Base-by-base conservation (phyloP, 169 alveolate species). In the Amoebophrya sp. region DNA sequence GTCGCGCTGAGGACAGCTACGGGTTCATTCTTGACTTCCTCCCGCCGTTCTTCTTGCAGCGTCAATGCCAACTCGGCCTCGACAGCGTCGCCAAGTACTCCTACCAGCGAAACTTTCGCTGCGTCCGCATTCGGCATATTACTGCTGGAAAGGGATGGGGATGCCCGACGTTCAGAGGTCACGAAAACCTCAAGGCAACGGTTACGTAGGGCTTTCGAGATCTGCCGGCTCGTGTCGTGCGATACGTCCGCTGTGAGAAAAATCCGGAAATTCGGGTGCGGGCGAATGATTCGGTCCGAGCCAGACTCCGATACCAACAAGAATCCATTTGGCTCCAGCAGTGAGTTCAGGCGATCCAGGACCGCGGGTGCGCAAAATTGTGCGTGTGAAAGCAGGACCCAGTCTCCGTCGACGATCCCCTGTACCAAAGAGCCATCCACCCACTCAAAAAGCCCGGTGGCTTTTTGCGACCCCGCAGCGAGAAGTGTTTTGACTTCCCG, bases 211-310 rank as follows among this genome's bases (percentile, higher is more conserved):
- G 99, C 99, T 42, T 99, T 99, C 45, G 99, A 96, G 40, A 99
- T 95, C 92, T 98, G 99, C 93, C 97, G 96, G 93, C 98, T 98
- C 93, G 95, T 98, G 93, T 97, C 99, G 40, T 98, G 99, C 41
- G 98, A 95, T 26, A 99, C 99, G 92, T 98, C 98, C 98, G 98
- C 98, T 4, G 99, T 98, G 39, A 99, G 98, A 42, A 98, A 94
- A 26, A 98, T 94, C 42, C 97, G 95, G 91, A 99, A 99, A 70
- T 95, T 93, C 88, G 94, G 95, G 92, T 97, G 97, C 13, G 98
- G 98, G 88, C 93, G 93, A 42, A 98, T 92, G 29, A 41, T 20
- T 40, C 94, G 92, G n/a, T 95, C 95, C n/a, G 94, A 90, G 10
- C 94, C 94, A 23, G 91, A 69, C 50, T 92, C 94, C 0, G 94